phyloP scores from a whole-genome alignment of 1,284 basidiomycete genomes.

The Phellopilus nigrolimitatus region DNA sequence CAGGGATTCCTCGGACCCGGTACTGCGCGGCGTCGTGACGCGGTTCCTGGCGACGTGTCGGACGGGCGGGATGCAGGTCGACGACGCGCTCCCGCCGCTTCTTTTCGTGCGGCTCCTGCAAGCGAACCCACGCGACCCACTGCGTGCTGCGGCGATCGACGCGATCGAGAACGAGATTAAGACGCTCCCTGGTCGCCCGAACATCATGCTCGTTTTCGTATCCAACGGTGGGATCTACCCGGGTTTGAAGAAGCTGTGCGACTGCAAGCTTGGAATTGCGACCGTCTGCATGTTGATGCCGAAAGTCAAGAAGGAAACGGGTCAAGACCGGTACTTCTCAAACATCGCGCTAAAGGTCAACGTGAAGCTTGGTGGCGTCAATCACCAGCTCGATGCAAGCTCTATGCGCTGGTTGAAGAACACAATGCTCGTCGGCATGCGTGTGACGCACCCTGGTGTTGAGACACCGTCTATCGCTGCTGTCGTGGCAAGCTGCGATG shows the following conservation, averaged over 20 bases:
- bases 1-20: slow-evolving; percentile 46
- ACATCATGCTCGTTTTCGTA: slow-evolving; percentile 16
- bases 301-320: slow-evolving; percentile 39
- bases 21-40: slow-evolving; percentile 26
- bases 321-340: slow-evolving; percentile 71
- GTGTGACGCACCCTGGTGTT: slow-evolving; percentile 70
- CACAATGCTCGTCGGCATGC: slow-evolving; percentile 78
- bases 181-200: slow-evolving; percentile 6
- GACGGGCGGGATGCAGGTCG: slow-evolving; percentile 12
- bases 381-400: slow-evolving; percentile 55
- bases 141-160: slow-evolving; percentile 8
- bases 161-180: slow-evolving; percentile 8
- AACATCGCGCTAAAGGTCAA: slow-evolving; percentile 68
- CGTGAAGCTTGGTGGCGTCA: slow-evolving; percentile 73
- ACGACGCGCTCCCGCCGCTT: slow-evolving; percentile 53
- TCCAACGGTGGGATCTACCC: slow-evolving; percentile 14
- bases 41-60: slow-evolving; percentile 14
- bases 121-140: slow-evolving; percentile 27
- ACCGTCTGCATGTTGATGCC: slow-evolving; percentile 18
- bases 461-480: slow-evolving; percentile 71
- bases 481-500: slow-evolving; percentile 68
- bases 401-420: slow-evolving; percentile 62
- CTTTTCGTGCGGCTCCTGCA: slow-evolving; percentile 56
- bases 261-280: slow-evolving; percentile 38
- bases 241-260: slow-evolving; percentile 39